Base-by-base conservation (phyloP, 345 rosid species). In the Syzygium grande region DNA sequence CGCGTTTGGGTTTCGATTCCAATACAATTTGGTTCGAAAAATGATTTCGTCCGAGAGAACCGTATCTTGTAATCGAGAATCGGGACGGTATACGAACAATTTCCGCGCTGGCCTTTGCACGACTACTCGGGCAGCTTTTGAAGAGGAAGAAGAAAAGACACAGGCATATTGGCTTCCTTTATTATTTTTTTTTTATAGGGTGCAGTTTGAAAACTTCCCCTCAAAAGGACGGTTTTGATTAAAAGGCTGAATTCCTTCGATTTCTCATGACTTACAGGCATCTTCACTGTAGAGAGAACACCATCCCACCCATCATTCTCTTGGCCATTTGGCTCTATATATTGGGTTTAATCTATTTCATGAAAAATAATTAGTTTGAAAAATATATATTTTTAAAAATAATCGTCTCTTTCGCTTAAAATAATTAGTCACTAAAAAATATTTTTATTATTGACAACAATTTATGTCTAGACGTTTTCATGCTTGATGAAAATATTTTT, bases 371-470 rank as follows among this genome's bases (percentile, higher is more conserved):
- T 13, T 61, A 61, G 14, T 61, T n/a, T n/a, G n/a, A n/a, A 4
- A 13, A 52, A 11, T 12, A 52, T 3, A 52, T 52, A 13, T 52
- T 3, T 14, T 61, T 0, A 6, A n/a, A 61, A n/a, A n/a, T 61
- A n/a, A 61, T 61, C 2, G 0, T n/a, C 14, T 61, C 1, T n/a
- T 6, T 61, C 0, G 1, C 38, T 61, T 3, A 8, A 61, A 61
- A 61, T 61, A 61, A 61, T n/a, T 61, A n/a, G 15, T 13, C 1
- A n/a, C n/a, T 61, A 4, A n/a, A 61, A 61, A 27, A 61, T n/a
- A 0, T 1, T n/a, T n/a, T n/a, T 4, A n/a, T 61, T n/a, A n/a
- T 3, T 6, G 38, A n/a, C 7, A n/a, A n/a, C 9, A n/a, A 7
- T 12, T n/a, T 14, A 61, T 14, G 9, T 13, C 34, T n/a, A 3